Evolutionary conservation across 2,329 filamentous ascomycete genomes (phyloP).

Genomic region (Phoma sp.): DNA sequence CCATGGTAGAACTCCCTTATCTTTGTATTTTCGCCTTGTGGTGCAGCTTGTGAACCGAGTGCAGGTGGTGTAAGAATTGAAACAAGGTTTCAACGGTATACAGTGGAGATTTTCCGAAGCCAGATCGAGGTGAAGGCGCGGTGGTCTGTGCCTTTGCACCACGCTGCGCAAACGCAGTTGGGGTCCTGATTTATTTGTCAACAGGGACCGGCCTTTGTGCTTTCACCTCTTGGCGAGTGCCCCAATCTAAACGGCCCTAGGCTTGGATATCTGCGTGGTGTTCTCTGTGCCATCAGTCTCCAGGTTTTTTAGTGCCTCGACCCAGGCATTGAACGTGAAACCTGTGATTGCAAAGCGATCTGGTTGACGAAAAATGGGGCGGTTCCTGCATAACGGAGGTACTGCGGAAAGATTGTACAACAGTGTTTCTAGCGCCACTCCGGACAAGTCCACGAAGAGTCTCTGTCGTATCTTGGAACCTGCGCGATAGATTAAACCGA

Average conservation of each 20-base stretch:
- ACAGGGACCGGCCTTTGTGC: no score
- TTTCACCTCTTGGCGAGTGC: neutral
- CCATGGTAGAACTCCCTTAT: neutral
- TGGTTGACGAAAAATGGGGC: no score
- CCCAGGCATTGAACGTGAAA: neutral
- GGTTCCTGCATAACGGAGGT: neutral
- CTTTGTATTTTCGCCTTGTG: neutral
- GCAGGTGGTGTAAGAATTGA: neutral
- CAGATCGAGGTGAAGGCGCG: neutral
- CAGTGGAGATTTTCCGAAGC: neutral
- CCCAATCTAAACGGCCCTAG: neutral
- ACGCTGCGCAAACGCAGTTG: neutral
- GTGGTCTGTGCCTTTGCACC: neutral
- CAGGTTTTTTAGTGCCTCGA: neutral
- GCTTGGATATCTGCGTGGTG: conserved; percentile 1
- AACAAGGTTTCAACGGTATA: neutral
- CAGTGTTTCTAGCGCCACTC: neutral
- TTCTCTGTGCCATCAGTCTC: neutral
- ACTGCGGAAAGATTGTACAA: neutral
- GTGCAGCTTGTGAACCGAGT: neutral
- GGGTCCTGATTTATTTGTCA: no score
- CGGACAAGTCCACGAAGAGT: neutral
- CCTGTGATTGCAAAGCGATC: no score
- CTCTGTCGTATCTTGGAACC: neutral
- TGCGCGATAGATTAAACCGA: neutral